Conservation (phyloP, 768 basidiomycete genomes). For the Cystofilobasidium capitatum region DNA sequence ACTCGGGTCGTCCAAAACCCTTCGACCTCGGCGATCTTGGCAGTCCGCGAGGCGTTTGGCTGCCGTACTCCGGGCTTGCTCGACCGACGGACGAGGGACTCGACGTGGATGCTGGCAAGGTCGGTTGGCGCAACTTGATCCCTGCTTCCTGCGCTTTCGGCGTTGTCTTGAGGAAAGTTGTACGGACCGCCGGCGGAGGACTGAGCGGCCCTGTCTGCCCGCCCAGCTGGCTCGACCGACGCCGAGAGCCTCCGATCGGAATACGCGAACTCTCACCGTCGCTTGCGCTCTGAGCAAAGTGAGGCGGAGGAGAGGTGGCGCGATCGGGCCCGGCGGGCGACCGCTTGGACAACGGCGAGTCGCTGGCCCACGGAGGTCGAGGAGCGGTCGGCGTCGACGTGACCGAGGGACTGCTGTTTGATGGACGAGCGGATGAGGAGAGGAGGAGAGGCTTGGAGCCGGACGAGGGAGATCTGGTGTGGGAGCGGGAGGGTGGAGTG, state of each 20-base stretch:
- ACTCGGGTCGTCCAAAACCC: conserved; percentile 15
- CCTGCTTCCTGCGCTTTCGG: conserved; percentile 21
- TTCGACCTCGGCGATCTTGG: conserved; percentile 18
- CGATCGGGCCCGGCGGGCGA: not conserved
- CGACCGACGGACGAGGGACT: not conserved
- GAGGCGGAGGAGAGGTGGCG: not conserved
- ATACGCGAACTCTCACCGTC: conserved; percentile 3
- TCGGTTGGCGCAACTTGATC: conserved; percentile 11
- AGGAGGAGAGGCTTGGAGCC: conserved; percentile 21
- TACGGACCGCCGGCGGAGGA: conserved; percentile 1
- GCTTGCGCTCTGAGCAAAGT: not conserved
- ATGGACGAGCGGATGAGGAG: conserved; percentile 16
- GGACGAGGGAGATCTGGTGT: not conserved
- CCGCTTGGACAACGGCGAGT: not conserved
- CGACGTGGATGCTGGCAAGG: not conserved
- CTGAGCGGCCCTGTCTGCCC: not conserved
- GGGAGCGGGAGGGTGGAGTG: not conserved
- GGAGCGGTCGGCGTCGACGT: not conserved
- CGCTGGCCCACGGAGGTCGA: conserved; percentile 2
- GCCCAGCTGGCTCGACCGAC: not conserved
- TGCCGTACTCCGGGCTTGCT: not conserved
- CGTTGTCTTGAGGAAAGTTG: conserved; percentile 25
- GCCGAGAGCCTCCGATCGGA: conserved; percentile 17
- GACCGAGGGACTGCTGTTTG: not conserved
- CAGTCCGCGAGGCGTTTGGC: not conserved